Base-by-base conservation (phyloP, 345 rosid species). In the Cardamine chenopodiifolia region DNA sequence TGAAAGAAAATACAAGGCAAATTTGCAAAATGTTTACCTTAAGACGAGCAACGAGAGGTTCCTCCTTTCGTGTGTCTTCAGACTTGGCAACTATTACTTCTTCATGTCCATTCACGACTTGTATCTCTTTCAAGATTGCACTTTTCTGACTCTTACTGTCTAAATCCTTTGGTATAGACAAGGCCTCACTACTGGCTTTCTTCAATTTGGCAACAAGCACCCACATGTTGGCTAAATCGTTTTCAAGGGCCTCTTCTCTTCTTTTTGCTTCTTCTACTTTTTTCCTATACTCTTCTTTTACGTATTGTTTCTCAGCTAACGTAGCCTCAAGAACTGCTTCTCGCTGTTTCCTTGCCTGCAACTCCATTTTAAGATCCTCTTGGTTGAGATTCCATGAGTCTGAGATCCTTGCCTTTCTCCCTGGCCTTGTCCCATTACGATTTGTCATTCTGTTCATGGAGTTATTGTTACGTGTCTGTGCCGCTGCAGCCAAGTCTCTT, bases 171-270 rank as follows among this genome's bases (percentile, higher is more conserved):
- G 79, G 56, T 76, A 81, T 89, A 2, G 86, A 80, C 56, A 78
- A 67, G 34, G 73, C 83, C 55, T 87, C 89, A 59, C 84, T 88
- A 56, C 86, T 89, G 0, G 86, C 91, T 81, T 87, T 95, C 88
- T 95, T 95, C 69, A 95, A 80, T 82, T 86, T 92, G 44, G 99
- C 97, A 79, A 95, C 99, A 79, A 95, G 96, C 32, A 92, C 96
- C 97, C 99, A 92, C 99, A 95, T 95, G 77, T 89, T 92, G 37
- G 99, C 97, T 64, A 92, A 78, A 79, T 95, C 99, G 75, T 87
- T 95, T 85, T 95, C 99, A 53, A 92, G 71, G 71, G 93, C 84
- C 76, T 87, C 97, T 78, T 95, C 97, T 82, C 91, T 87, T 77
- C 66, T 87, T 90, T 85, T 92, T 58, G 92, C 89, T 79, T 90